Base-by-base conservation (phyloP, 371 early-diverging fungal genomes). In the Dinochytrium kinnereticum region DNA sequence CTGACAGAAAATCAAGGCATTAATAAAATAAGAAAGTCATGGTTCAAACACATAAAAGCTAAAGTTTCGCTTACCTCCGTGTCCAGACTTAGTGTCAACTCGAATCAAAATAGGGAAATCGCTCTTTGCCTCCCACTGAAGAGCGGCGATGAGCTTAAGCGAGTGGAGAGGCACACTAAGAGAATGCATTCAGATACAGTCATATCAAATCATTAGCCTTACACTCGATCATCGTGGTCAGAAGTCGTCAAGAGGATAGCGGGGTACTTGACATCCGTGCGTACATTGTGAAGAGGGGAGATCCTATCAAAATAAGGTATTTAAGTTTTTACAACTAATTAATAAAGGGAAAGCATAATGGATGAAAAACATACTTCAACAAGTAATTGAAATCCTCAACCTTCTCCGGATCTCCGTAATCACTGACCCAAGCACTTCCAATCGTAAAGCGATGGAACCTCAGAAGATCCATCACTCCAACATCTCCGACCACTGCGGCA, bases 201-300 rank as follows among this genome's bases (percentile, higher is more conserved):
- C 26, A 53, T n/a, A n/a, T n/a, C n/a, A n/a, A n/a, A n/a, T n/a
- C n/a, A n/a, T n/a, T n/a, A n/a, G n/a, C n/a, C 55, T 53, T 82
- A 81, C 34, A 85, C 86, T 26, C 86, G 78, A 53, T 83, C 84
- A 61, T 85, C 86, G 71, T 84, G 84, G 51, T 82, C 82, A 24
- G 80, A 79, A 1, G 86, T 83, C 19, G 61, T 55, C 21, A 85
- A 64, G 75, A 85, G 67, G 2, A 85, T 69, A 21, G 81, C 80
- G 0, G 86, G 84, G 77, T 88, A 90, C n/a, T 78, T 76, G 2
- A 73, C 69, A 0, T 64, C 49, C 33, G 50, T 68, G 55, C 68
- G 77, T 17, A 91, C 86, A 73, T 88, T 92, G 78, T 92, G 92
- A 21, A 89, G 49, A 5, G 92, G 92, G 1, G 91, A 91, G 71